Base-by-base conservation (phyloP, 2,329 filamentous ascomycete genomes). In the Cercospora canescens region DNA sequence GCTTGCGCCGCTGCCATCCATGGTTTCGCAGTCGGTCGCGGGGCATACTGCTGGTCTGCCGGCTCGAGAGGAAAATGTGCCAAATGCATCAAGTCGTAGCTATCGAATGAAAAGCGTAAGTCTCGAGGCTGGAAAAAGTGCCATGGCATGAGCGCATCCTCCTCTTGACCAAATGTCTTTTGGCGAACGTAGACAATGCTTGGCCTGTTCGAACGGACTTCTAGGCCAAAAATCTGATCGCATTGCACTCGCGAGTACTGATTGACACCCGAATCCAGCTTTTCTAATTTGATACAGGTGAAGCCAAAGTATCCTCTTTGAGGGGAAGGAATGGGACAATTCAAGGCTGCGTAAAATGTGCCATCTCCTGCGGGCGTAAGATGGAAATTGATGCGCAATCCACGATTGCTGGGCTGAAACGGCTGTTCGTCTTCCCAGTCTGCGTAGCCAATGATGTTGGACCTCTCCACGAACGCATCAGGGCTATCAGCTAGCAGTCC, bases 401-500 rank as follows among this genome's bases (percentile, higher is more conserved):
- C 69, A 37, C 65, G 63, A 41, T 69, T 70, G 50, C 48, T 70
- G 21, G 63, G 64, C 48, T 65, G 61, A 34, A 63, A 70, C 9
- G 68, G 68, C 32, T 41, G 45, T 12, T 72, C 70, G 6, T 73
- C 72, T 64, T 76, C 74, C 71, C 72, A 76, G 59, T 78, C 76
- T 54, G 75, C 67, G 63, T 75, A 78, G 9, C 73, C 73, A 8
- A 77, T 63, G 2, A 75, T 76, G 18, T 76, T 70, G 69, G 83
- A 83, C 3, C 75, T 75, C 45, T 72, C 70, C n/a, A 35, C 39
- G 8, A 60, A 60, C 12, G 39, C 58, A 30, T 52, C 28, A 9
- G 79, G 67, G 30, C 48, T 41, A 32, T 67, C 63, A 4, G 68
- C 69, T 24, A 71, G 64, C 11, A 71, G 50, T 5, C 69, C 69